Base-by-base conservation (phyloP, 2,329 filamentous ascomycete genomes). In the Sporothrix schenckii region DNA sequence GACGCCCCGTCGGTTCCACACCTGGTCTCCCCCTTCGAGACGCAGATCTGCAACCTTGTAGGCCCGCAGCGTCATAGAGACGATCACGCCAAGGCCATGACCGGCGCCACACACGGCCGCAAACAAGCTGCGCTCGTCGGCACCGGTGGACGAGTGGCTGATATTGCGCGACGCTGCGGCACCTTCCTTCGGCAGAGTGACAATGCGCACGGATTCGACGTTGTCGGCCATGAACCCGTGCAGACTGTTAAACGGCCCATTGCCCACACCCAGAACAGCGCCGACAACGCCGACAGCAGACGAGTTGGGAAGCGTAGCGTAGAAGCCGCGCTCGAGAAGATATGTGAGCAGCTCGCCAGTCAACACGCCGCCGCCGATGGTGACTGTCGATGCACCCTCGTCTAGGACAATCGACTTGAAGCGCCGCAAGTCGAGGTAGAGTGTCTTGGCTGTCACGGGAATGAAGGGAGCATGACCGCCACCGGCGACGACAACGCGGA, bases 181-280 rank as follows among this genome's bases (percentile, higher is more conserved):
- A 6, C 52, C 47, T 0, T 74, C 66, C 0, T 75, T 75, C 3
- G 61, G 34, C 1, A 75, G 72, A 0, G 76, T 77, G 2, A 80
- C 63, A 3, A 80, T 30, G 0, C 76, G 76, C 4, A 79, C 76
- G 0, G 75, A 74, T 0, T 77, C 66, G 9, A 78, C 73, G 11
- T 76, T 74, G 27, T 81, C 80, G 3, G 76, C 74, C 73, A 78
- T 77, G 69, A 79, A 76, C 13, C 80, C 78, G 16, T 79, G 75
- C 5, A 77, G 39, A 1, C 78, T 78, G 39, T 73, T 76, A 9
- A 79, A 66, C 0, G 74, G 47, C 19, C 75, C 74, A 21, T 69
- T 75, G 21, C 78, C 78, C 0, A 76, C 76, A 27, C 78, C 78
- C 30, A 79, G 71, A 0, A 76, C 61, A 41, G 72, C 70, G 0